Base-by-base conservation (phyloP, 768 basidiomycete genomes). In the Suillus subluteus region DNA sequence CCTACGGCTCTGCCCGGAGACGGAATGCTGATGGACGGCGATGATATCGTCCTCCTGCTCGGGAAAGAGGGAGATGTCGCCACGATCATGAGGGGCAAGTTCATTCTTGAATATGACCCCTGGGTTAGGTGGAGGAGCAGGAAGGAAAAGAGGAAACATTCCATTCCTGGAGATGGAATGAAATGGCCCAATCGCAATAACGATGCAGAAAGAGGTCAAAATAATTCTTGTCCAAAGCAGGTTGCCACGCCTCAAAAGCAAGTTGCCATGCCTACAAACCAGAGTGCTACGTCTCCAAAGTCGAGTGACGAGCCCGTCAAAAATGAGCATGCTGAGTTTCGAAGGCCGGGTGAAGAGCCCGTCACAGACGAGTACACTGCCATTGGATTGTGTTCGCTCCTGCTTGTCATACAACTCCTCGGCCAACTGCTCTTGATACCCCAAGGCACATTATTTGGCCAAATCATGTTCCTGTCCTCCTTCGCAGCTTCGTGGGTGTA, bases 371-470 rank as follows among this genome's bases (percentile, higher is more conserved):
- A 64, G 16, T 73, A 74, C 63, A 21, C 69, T 26, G 15, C 3
- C 26, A 66, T 78, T 58, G 77, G 79, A 40, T 30, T 69, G 32
- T 76, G 69, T 38, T 76, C 78, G 8, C 43, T 79, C 16, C 70
- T 78, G 4, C 76, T 79, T 44, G 69, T 75, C 38, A 18, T 70
- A 48, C 79, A 80, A 38, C 75, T 77, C 69, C 21, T 79, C n/a
- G 58, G 68, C n/a, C 79, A 80, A 66, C 68, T 78, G 3, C 69
- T 79, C 58, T 73, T 79, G 46, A 77, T 79, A n/a, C 79, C 79
- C 4, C 78, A 80, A 59, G 75, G 69, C 12, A 52, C 63, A 9
- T 71, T 79, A 46, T 78, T 79, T 12, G 79, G 79, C 18, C 79
- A 80, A 62, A 68, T 76, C 64, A 65, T 80, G 75, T 80, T 80